Evolutionary conservation across 495 filamentous ascomycete species (phyloP).

Genomic region (Penicillium crystallinum): DNA sequence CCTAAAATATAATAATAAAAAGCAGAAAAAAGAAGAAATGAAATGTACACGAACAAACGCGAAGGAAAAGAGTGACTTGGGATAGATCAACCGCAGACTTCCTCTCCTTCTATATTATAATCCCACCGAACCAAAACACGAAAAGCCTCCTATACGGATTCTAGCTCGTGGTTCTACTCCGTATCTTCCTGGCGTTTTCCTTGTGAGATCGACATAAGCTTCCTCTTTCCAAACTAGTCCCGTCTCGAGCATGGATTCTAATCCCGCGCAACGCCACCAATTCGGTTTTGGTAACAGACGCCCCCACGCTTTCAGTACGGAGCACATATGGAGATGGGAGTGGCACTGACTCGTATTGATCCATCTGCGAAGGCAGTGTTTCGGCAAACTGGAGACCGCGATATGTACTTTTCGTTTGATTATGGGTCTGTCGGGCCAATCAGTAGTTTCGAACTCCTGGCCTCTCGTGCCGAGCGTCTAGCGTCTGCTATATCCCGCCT

Average conservation of each 20-base stretch:
- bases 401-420: too few relatives aligned
- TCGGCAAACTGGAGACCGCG: neutral
- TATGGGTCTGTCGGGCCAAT: neutral
- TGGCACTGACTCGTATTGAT: too few relatives aligned
- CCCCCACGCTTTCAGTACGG: too few relatives aligned
- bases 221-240: neutral
- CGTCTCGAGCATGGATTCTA: neutral
- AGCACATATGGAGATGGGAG: too few relatives aligned
- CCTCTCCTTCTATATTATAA: constrained; percentile 5
- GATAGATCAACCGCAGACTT: neutral
- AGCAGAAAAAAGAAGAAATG: neutral
- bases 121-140: neutral
- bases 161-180: neutral
- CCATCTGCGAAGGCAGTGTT: neutral
- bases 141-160: neutral
- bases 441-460: neutral
- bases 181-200: neutral
- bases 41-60: neutral
- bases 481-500: constrained; percentile 1
- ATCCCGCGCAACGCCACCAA: neutral
- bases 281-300: neutral
- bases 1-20: neutral
- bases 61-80: neutral
- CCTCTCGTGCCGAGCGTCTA: neutral
- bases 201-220: constrained; percentile 1